Base-by-base conservation (phyloP, 176 grass and related monocot species). In the Paspalum notatum region DNA sequence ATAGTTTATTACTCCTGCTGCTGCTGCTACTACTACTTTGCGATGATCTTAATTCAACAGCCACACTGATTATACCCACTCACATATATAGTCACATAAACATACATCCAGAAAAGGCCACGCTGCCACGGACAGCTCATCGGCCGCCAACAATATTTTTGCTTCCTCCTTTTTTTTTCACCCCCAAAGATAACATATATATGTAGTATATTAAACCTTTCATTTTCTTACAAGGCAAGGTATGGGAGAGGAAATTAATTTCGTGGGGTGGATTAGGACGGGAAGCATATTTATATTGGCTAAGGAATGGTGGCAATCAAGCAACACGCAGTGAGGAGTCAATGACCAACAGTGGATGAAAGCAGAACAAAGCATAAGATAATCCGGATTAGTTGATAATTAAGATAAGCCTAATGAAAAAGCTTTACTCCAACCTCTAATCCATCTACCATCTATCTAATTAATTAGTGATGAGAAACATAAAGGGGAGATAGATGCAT, bases 391-490 rank as follows among this genome's bases (percentile, higher is more conserved):
- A 82, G 82, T 76, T 77, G 56, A 85, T 32, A 32, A 32, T 89
- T 82, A 82, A 76, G 63, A 55, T 75, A 65, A 41, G 12, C n/a
- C 57, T 60, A 51, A 89, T 71, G 48, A 20, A 4, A 62, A 62
- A 38, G 77, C 77, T 89, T 85, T 85, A 85, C 82, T 82, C 82
- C 82, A 85, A 77, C 26, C 44, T 45, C 66, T 83, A 61, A 62
- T 76, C 44, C 72, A 68, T 81, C 80, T 88, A 76, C 71, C 62
- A 82, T 66, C 49, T 53, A 60, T 74, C 53, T 80, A 83, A 77
- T 83, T 39, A 17, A 56, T 39, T 32, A 32, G 32, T 32, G 32
- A 25, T 65, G 37, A 62, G 50, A 53, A 77, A 55, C 6, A 20
- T 56, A 70, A 57, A 57, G 37, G 5, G 42, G 53, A 46, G 20